A percentile compares a stretch with the other conserved stretches of the same genome.
Conservation (phyloP, 2,329 filamentous ascomycete genomes). For the Trichoderma hamatum region DNA sequence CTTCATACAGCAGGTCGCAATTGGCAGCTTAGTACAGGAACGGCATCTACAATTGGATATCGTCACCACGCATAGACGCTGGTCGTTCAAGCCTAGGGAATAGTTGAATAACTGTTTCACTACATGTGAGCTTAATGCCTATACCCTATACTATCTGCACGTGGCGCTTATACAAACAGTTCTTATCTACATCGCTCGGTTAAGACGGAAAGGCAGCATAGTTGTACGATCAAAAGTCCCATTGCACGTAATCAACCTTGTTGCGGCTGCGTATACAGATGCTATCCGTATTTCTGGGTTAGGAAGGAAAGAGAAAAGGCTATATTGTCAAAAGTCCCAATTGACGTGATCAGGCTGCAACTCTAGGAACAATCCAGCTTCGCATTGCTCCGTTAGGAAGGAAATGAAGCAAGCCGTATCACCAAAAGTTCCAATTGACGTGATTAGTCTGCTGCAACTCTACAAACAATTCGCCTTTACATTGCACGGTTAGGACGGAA, state of each 20-base stretch:
- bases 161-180: background rate
- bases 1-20: conserved; percentile 4
- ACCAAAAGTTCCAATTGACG: conserved; percentile 8
- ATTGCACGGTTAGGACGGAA: background rate
- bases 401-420: background rate
- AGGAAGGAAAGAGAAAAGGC: background rate
- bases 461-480: too few species aligned
- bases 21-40: background rate
- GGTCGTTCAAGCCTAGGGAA: background rate
- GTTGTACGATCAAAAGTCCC: background rate
- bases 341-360: background rate
- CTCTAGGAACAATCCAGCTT: background rate
- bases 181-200: background rate
- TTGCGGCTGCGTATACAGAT: background rate
- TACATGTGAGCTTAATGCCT: background rate
- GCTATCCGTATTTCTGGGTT: background rate
- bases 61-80: background rate
- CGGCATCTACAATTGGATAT: background rate
- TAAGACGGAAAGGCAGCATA: background rate
- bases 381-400: background rate
- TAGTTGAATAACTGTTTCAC: background rate
- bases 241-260: background rate
- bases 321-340: background rate
- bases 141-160: background rate
- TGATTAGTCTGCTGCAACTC: background rate